Evolutionary conservation across 352 stramenopile species (phyloP), one percentile per base, ranked within the genome.

Genomic region (Phytophthora macrochlamydospora): DNA sequence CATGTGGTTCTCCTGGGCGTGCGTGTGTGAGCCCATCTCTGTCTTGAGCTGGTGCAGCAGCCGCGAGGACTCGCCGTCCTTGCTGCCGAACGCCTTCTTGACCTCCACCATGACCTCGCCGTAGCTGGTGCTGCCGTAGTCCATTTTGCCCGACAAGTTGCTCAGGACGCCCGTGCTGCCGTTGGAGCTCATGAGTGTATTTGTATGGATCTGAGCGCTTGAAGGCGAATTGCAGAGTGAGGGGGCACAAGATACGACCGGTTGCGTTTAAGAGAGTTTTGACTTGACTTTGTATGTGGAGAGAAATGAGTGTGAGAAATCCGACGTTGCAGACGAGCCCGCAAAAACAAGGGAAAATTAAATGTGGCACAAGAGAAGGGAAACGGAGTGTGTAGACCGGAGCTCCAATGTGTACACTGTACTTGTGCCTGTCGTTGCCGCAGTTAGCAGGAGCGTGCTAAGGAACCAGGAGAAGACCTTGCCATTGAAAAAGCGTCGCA

Each of bases 1-100:
- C 76, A 92, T 73, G 71, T 95, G 87, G 64, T 86, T 89, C 68
- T 95, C 87, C 62, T 75, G 66, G 29, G 87, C 87, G 62, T 94
- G 85, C 14, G 69, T 76, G 59, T 81, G 76, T 51, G 60, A 49
- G 4, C 67, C 69, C 76, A 89, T 89, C 5, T 89, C 73, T 52
- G 76, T 69, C 77, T 91, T 91, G 46, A 91, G 65, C 59, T 91
- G 78, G 64, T 92, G 84, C 53, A 92, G 73, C 43, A 82, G 65
- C 5, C 79, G 76, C 45, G 82, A 91, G 31, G 85, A 62, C 43
- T 82, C 78, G 58, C 54, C 74, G 58, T 92, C 80, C 29, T 75
- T 69, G 5, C 65, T 74, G 4, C 62, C 67, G 67, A 78, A 87
- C 5, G 84, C 78, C 33, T 74, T 74, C 43, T 87, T 81, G 57